These are phyloP conservation scores for Penicillium bovifimosum DNA, from an alignment of 495 filamentous ascomycete genomes.

Conservation along the genomic window DNA sequence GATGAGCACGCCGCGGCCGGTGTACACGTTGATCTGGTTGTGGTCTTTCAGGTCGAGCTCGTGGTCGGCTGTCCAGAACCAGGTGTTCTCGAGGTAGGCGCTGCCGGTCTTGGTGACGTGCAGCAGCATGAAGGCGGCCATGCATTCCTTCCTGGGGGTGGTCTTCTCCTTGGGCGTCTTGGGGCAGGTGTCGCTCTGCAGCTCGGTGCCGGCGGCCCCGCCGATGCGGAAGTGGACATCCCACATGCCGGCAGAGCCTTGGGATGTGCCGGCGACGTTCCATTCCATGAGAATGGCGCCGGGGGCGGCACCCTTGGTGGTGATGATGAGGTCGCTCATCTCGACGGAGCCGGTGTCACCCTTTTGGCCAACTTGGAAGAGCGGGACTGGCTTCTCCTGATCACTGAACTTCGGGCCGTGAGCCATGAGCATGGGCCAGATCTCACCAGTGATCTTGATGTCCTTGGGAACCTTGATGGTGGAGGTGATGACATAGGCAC, in stretches of 20 bases:
- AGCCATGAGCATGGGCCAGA: slow-evolving; percentile 86
- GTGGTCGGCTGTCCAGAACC: slow-evolving; percentile 96
- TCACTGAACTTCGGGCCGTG: slow-evolving; percentile 67
- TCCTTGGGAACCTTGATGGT: slow-evolving; percentile 72
- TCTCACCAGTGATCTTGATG: slow-evolving; percentile 75
- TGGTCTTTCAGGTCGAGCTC: slow-evolving; percentile 73
- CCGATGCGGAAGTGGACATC: slow-evolving; percentile 86
- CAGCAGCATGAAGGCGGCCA: slow-evolving; percentile 74
- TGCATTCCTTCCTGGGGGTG: slow-evolving; percentile 52
- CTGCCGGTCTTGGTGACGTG: slow-evolving; percentile 67
- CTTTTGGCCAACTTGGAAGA: slow-evolving; percentile 66
- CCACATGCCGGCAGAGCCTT: slow-evolving; percentile 78
- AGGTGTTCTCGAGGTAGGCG: slow-evolving; percentile 84
- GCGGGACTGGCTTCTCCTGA: slow-evolving; percentile 55
- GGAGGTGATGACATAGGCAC: slow-evolving; percentile 76
- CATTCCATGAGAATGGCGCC: slow-evolving; percentile 89
- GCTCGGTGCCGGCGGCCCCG: slow-evolving; percentile 71
- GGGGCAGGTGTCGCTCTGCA: slow-evolving; percentile 68
- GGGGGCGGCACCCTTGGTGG: slow-evolving; percentile 62
- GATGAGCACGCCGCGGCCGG: slow-evolving; percentile 78
- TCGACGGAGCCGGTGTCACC: slow-evolving; percentile 77
- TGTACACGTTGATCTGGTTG: slow-evolving; percentile 86
- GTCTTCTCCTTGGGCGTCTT: slow-evolving; percentile 56
- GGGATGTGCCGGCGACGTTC: slow-evolving; percentile 66
- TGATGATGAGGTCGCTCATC: slow-evolving; percentile 67